These are phyloP conservation scores for Vitis rupestris DNA, from an alignment of 164 flowering plant species.

Conservation along the genomic window DNA sequence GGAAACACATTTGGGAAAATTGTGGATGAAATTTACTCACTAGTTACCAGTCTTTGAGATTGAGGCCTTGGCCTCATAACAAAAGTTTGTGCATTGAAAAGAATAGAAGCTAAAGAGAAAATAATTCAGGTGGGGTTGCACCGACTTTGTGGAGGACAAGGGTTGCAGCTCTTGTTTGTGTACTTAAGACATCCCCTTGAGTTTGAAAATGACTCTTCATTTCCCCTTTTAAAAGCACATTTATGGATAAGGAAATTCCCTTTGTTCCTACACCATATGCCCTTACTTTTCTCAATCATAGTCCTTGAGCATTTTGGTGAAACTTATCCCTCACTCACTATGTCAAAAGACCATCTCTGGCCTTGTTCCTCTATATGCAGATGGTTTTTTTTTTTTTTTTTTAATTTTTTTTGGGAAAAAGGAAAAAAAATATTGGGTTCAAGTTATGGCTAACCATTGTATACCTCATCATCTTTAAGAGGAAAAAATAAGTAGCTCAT, in stretches of 20 bases:
- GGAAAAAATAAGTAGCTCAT: no score
- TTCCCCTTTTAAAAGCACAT: slow-evolving; percentile 9
- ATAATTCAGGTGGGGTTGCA: slow-evolving; percentile 7
- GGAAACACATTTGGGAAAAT: not conserved
- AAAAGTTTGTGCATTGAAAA: not conserved
- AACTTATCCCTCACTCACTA: not conserved
- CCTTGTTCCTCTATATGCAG: no score
- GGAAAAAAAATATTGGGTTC: no score
- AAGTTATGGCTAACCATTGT: no score
- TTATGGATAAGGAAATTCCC: slow-evolving; percentile 20
- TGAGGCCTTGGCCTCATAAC: no score
- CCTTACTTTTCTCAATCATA: slow-evolving; percentile 5
- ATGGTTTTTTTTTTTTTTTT: no score
- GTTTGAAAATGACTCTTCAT: slow-evolving; percentile 29
- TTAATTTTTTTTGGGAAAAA: no score
- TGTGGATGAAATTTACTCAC: not conserved
- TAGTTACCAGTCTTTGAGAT: no score
- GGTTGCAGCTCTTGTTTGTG: slow-evolving; percentile 3
- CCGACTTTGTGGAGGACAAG: slow-evolving; percentile 15
- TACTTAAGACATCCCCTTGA: not conserved
- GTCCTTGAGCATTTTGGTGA: slow-evolving; percentile 4
- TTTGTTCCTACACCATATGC: slow-evolving; percentile 23
- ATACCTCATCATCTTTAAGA: no score
- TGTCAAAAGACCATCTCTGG: no score
- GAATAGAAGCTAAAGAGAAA: not conserved